Evolutionary conservation across 192 early-diverging fungal species (phyloP), one percentile per base, ranked within the genome.

Genomic region (Podila epigama): DNA sequence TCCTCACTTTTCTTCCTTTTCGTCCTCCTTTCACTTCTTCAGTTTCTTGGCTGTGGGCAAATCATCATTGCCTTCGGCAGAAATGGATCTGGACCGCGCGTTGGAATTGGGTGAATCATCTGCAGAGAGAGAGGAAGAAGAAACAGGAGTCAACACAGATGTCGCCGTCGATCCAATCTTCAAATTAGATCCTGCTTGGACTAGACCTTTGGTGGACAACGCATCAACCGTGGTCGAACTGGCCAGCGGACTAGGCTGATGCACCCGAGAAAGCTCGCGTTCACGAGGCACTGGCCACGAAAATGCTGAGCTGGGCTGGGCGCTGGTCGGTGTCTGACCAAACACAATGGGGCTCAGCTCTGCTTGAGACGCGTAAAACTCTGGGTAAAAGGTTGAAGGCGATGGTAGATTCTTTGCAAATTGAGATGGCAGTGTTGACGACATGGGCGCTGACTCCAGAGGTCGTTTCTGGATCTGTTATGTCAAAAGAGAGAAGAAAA

Each of bases 301-400:
- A 70, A 94, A 94, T 11, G 88, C 85, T 13, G 88, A 84, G n/a
- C 86, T 84, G 1, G 63, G 58, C n/a, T 80, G 70, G 22, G 86
- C 89, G 22, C 87, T 88, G 7, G 89, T 90, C 0, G 92, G 91
- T 11, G 91, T 94, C 22, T 88, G 81, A 28, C 86, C 86, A 81
- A 92, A 92, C 34, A 90, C 90, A 55, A 94, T 82, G 11, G 92
- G 92, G 63, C 91, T 92, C n/a, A 86, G 90, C 56, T 90, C 79
- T 42, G 92, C 90, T 55, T 80, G 86, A 20, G 86, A 83, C 53
- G 92, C 89, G 63, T 91, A 92, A 50, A 94, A 89, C 40, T 90
- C 86, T 3, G 91, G 88, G 67, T 92, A 92, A 68, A 92, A 92
- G 0, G 89, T 85, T 8, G 89, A 91, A 15, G 92, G 92, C 32